Base-by-base conservation (phyloP, 768 basidiomycete species). In the Lactarius sanguifluus region DNA sequence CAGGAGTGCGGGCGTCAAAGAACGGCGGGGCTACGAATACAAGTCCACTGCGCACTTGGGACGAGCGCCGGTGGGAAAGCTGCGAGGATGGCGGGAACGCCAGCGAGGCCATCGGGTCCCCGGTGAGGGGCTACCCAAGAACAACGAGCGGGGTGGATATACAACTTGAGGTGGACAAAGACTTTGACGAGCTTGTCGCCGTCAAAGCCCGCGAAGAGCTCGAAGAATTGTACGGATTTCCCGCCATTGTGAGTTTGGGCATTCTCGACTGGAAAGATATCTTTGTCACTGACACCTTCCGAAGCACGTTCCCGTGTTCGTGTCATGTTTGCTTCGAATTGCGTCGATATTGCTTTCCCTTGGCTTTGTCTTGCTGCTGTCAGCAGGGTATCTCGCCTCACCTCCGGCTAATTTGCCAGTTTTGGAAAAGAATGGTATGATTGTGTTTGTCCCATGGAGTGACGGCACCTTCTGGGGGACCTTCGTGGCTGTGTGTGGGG, bases 221-320 rank as follows among this genome's bases (percentile, higher is more conserved):
- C 45, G 92, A 93, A 73, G 85, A 86, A 58, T 81, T 92, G 6
- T 93, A 91, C 71, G 92, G 92, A 1, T 75, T 90, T n/a, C 89
- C 92, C 3, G 80, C 89, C 45, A 86, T 94, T 56, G 90, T 92
- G 75, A 69, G 88, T 86, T 13, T 32, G 15, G 54, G 50, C 15
- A 57, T 54, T 55, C 12, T 23, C 13, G 32, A 34, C 9, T 30
- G 5, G 5, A 52, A 52, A 13, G 13, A 25, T 25, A 15, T 2
- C 23, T 8, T 15, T 15, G 68, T 64, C 70, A 36, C 64, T 54
- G 25, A 36, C n/a, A 6, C 13, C 10, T 5, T 7, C 23, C 20
- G 25, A 71, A 91, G 90, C 81, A 81, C 68, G 90, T 94, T 36
- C 92, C 92, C 0, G 86, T 90, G 3, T 90, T 93, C 73, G 82